Evolutionary conservation across 495 filamentous ascomycete species (phyloP).

Genomic region (Darksidea phi): DNA sequence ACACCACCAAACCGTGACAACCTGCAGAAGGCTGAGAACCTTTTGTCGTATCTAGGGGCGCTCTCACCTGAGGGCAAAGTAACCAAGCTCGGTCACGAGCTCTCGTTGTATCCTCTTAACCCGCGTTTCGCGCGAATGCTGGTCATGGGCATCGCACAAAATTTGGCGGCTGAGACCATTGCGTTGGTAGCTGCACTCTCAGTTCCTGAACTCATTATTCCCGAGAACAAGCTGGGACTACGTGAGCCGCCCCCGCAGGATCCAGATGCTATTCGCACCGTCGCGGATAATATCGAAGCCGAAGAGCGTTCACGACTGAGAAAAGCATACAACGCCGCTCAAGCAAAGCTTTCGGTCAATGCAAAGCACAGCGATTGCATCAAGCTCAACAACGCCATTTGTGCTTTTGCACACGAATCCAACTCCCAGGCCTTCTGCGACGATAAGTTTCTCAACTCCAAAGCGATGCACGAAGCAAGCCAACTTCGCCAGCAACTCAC

Average conservation of each 20-base stretch:
- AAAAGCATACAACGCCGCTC: slow-evolving; percentile 71
- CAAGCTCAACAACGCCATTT: slow-evolving; percentile 82
- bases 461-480: slow-evolving; percentile 79
- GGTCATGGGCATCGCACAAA: slow-evolving; percentile 77
- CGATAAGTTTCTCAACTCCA: slow-evolving; percentile 77
- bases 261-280: slow-evolving; percentile 54
- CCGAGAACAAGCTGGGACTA: slow-evolving; percentile 73
- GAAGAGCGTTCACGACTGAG: slow-evolving; percentile 61
- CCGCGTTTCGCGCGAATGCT: slow-evolving; percentile 91
- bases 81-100: slow-evolving; percentile 70
- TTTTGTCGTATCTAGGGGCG: slow-evolving; percentile 61
- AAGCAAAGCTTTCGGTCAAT: slow-evolving; percentile 75
- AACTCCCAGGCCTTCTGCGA: slow-evolving; percentile 70
- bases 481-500: slow-evolving; percentile 81
- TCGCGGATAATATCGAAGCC: slow-evolving; percentile 65
- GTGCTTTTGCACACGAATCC: slow-evolving; percentile 74
- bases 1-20: slow-evolving; percentile 81
- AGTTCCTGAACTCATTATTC: slow-evolving; percentile 83
- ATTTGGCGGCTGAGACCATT: slow-evolving; percentile 81
- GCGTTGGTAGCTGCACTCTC: slow-evolving; percentile 86
- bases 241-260: slow-evolving; percentile 8
- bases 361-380: slow-evolving; percentile 84
- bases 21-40: slow-evolving; percentile 80
- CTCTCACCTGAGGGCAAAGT: slow-evolving; percentile 65
- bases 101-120: slow-evolving; percentile 84